Evolutionary conservation across 495 filamentous ascomycete genomes (phyloP).

Genomic region (Pyrenula aspistea): DNA sequence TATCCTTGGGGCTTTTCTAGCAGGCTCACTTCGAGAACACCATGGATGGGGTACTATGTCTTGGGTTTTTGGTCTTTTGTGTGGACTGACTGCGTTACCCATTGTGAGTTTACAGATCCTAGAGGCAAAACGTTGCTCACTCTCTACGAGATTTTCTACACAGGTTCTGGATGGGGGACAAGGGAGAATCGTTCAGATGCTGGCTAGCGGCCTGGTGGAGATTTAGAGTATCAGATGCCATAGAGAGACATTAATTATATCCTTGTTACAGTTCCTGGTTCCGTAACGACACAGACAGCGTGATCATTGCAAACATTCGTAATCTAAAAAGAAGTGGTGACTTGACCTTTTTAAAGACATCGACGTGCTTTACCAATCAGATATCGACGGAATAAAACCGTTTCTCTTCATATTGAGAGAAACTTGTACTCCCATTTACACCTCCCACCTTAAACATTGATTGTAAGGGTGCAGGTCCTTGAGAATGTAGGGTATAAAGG

Average conservation of each 20-base stretch:
- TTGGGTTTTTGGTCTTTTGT: slow-evolving; percentile 20
- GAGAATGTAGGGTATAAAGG: too few relatives aligned
- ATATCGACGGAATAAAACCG: too few relatives aligned
- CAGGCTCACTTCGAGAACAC: slow-evolving; percentile 21
- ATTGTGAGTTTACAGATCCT: neutral
- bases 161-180: neutral
- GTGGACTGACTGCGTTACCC: slow-evolving; percentile 15
- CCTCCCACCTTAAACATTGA: too few relatives aligned
- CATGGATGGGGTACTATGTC: slow-evolving; percentile 31
- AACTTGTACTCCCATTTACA: too few relatives aligned
- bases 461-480: too few relatives aligned
- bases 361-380: neutral
- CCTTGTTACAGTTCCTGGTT: neutral
- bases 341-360: neutral
- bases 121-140: neutral
- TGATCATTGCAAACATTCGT: neutral
- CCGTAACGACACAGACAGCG: too few relatives aligned
- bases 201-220: neutral
- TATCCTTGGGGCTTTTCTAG: slow-evolving; percentile 46
- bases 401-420: too few relatives aligned
- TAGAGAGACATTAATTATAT: neutral
- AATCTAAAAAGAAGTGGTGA: neutral
- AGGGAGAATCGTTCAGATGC: neutral
- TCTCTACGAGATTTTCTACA: neutral
- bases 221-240: neutral